Conservation (phyloP, 148 eudicot genomes). For the Rhododendron ferrugineum region DNA sequence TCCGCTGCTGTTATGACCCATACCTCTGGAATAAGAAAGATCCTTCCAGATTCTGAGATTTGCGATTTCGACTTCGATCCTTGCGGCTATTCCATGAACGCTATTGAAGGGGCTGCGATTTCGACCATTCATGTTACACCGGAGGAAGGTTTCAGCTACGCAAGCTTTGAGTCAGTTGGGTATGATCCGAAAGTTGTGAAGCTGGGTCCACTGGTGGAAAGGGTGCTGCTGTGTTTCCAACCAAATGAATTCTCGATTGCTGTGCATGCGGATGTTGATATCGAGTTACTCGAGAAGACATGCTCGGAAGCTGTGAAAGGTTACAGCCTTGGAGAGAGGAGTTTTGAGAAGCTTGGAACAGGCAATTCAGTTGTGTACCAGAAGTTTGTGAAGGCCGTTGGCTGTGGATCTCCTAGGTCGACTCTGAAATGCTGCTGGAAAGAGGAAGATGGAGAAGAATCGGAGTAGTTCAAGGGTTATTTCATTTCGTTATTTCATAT, state of each 20-base stretch:
- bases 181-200: conserved; percentile 25
- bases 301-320: conserved; percentile 18
- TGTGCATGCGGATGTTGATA: conserved; percentile 26
- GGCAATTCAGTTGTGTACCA: conserved; percentile 65
- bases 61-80: conserved; percentile 51
- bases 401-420: conserved; percentile 38
- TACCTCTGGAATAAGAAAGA: conserved; percentile 30
- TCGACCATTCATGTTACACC: conserved; percentile 48
- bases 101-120: conserved; percentile 35
- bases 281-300: conserved; percentile 11
- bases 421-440: conserved; percentile 53
- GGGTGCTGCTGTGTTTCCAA: conserved; percentile 34
- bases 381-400: conserved; percentile 45
- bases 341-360: conserved; percentile 36
- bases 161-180: conserved; percentile 34
- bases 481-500: neutral
- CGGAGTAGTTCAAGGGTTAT: conserved; percentile 32
- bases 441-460: conserved; percentile 65
- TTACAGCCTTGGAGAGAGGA: conserved; percentile 21
- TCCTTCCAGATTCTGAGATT: conserved; percentile 34
- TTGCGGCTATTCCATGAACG: conserved; percentile 46
- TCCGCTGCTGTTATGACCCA: conserved; percentile 33
- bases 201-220: conserved; percentile 19
- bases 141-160: conserved; percentile 50
- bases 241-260: conserved; percentile 37